Base-by-base conservation (phyloP, 441 rosid species). In the Dalechampia spathulata region DNA sequence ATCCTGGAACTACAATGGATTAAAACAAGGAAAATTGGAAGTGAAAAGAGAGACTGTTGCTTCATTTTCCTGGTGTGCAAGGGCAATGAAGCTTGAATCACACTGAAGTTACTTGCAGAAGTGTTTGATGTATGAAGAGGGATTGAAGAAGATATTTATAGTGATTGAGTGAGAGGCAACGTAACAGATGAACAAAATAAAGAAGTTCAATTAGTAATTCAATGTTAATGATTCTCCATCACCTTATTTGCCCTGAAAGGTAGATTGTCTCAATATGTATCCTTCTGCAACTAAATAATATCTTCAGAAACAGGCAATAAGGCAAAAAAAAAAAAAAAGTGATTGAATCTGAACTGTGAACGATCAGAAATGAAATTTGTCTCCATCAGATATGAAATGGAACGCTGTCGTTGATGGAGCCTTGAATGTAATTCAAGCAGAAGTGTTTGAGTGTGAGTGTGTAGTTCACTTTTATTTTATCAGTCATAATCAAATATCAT, bases 11-110 rank as follows among this genome's bases (percentile, higher is more conserved):
- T 28, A 7, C 61, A 53, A 19, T 63, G 19, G 23, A 65, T 65
- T 55, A 77, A 74, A 60, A 82, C 68, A 52, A 77, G 20, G 71
- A 71, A 55, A 17, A 78, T 45, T 53, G 64, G 51, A 30, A 63
- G 15, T 8, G 62, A 54, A 38, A 69, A 46, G 23, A 65, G 45
- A 49, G 6, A n/a, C 16, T 44, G 69, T 40, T 69, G 66, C 73
- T 62, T 70, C 64, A 54, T 52, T n/a, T n/a, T n/a, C n/a, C n/a
- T n/a, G n/a, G n/a, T n/a, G n/a, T n/a, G n/a, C n/a, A n/a, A n/a
- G n/a, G n/a, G n/a, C n/a, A n/a, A n/a, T n/a, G n/a, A n/a, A n/a
- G n/a, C n/a, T n/a, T n/a, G n/a, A n/a, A n/a, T n/a, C n/a, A n/a
- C n/a, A n/a, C n/a, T n/a, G n/a, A n/a, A n/a, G n/a, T n/a, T 79